Evolutionary conservation across 2,329 filamentous ascomycete genomes (phyloP).

Genomic region (Epichloe scottii): DNA sequence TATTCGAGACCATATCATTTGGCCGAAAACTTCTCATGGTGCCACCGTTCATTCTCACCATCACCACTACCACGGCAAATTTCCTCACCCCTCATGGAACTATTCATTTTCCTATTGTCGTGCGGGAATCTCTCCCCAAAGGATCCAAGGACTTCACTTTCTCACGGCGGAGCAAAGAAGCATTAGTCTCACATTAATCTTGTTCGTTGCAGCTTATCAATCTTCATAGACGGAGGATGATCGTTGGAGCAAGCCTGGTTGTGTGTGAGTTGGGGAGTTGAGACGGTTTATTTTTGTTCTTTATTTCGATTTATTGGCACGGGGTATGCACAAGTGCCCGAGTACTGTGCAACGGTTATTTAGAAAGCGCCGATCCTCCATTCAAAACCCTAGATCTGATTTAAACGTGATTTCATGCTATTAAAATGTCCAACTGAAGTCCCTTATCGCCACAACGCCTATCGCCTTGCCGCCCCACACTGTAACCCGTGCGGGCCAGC

Average conservation of each 20-base stretch:
- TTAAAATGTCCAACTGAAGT: conserved; percentile 5
- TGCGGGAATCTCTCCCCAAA: not conserved
- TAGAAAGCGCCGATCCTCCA: conserved; percentile 20
- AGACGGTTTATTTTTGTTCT: not conserved
- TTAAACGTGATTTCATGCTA: conserved; percentile 9
- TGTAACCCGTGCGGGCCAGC: not conserved
- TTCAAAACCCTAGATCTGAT: conserved; percentile 22
- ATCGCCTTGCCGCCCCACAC: not conserved
- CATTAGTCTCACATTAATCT: not conserved
- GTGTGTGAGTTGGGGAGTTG: not conserved
- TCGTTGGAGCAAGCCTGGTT: not conserved
- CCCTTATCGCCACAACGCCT: not conserved
- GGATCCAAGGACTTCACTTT: not conserved
- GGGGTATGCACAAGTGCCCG: not conserved
- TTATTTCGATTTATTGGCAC: not conserved
- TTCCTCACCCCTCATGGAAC: not conserved
- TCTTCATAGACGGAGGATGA: not conserved
- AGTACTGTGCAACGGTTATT: conserved; percentile 11
- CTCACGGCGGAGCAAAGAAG: not conserved
- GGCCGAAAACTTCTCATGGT: not conserved
- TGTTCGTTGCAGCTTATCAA: not conserved
- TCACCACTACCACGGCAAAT: not conserved
- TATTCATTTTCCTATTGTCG: not conserved
- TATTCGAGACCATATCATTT: not conserved
- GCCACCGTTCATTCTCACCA: not conserved